Evolutionary conservation across 2,329 filamentous ascomycete species (phyloP).

Genomic region (Mariannaea elegans): DNA sequence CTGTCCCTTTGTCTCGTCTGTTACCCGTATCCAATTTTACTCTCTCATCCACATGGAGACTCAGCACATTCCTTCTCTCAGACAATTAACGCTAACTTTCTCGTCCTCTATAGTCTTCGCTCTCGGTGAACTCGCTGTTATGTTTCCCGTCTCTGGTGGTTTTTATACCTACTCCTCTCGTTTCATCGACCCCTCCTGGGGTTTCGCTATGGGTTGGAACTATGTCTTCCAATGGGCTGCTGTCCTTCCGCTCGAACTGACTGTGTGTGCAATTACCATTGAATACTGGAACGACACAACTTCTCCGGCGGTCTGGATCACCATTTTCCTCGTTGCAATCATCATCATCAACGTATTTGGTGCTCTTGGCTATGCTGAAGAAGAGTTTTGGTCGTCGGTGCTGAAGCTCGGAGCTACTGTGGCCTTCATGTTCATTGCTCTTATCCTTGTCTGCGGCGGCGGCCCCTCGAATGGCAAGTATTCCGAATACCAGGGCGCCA

Average conservation of each 20-base stretch:
- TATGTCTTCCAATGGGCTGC: conserved; percentile 59
- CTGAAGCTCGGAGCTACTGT: conserved; percentile 66
- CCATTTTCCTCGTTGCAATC: conserved; percentile 60
- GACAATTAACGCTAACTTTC: conserved; percentile 16
- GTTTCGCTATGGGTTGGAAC: conserved; percentile 61
- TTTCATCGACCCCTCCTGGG: conserved; percentile 70
- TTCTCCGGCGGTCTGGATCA: conserved; percentile 62
- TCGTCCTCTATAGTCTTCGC: conserved; percentile 55
- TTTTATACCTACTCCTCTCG: conserved; percentile 71
- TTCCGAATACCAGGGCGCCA: conserved; percentile 53
- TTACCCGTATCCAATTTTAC: not conserved
- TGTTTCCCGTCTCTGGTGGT: conserved; percentile 69
- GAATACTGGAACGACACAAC: conserved; percentile 59
- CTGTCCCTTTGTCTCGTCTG: not conserved
- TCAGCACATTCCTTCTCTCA: not conserved
- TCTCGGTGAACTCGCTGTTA: conserved; percentile 68
- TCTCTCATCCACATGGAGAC: too few species aligned
- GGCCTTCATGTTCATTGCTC: conserved; percentile 69
- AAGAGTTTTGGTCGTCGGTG: conserved; percentile 64
- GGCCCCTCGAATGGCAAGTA: conserved; percentile 58
- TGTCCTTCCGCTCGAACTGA: conserved; percentile 60
- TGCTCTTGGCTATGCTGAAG: conserved; percentile 61
- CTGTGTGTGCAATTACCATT: conserved; percentile 61
- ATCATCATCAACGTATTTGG: conserved; percentile 64
- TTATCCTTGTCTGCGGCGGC: conserved; percentile 66